Percentiles rank a stretch among this genome's conserved stretches.
These are phyloP conservation scores for Wickerhamiella occidentalis DNA, from an alignment of 805 yeast genomes.

Conservation along the genomic window DNA sequence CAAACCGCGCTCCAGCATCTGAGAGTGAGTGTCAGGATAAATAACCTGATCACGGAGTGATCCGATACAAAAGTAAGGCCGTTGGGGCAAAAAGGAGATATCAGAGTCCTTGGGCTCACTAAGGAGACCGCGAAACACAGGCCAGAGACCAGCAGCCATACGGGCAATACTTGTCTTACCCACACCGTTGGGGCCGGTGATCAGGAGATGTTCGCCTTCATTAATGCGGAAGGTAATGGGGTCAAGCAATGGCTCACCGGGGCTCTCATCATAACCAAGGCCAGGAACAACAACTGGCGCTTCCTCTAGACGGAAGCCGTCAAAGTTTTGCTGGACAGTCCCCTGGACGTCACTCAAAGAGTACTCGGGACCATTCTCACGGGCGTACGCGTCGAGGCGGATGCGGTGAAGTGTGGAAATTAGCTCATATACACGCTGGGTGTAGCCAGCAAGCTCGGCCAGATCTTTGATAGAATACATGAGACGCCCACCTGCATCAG, in stretches of 20 bases:
- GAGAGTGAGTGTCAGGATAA: constrained; percentile 68
- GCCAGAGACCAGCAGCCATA: constrained; percentile 83
- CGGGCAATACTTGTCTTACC: constrained; percentile 84
- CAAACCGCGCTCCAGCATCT: constrained; percentile 60
- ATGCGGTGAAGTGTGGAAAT: constrained; percentile 70
- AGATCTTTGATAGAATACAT: constrained; percentile 91
- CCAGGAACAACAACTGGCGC: constrained; percentile 71
- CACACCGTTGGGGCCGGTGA: constrained; percentile 77
- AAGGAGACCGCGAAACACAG: constrained; percentile 67
- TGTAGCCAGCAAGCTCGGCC: constrained; percentile 81
- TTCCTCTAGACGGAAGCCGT: constrained; percentile 72
- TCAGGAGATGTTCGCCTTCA: constrained; percentile 57
- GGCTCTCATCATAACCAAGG: constrained; percentile 24
- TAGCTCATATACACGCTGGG: constrained; percentile 70
- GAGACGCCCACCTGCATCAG: constrained; percentile 89
- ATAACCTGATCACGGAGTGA: constrained; percentile 83
- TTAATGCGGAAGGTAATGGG: constrained; percentile 50
- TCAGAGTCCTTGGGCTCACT: constrained; percentile 53
- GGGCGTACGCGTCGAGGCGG: constrained; percentile 40
- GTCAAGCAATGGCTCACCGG: constrained; percentile 48
- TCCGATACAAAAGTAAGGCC: constrained; percentile 68
- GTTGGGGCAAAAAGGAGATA: constrained; percentile 70
- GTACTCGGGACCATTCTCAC: constrained; percentile 16
- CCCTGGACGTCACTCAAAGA: constrained; percentile 51
- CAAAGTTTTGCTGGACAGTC: constrained; percentile 62